A percentile compares a stretch with the other conserved stretches of the same genome.
Evolutionary conservation across 257 asterid genomes (phyloP).

Genomic region (Nicotiana tabacum): DNA sequence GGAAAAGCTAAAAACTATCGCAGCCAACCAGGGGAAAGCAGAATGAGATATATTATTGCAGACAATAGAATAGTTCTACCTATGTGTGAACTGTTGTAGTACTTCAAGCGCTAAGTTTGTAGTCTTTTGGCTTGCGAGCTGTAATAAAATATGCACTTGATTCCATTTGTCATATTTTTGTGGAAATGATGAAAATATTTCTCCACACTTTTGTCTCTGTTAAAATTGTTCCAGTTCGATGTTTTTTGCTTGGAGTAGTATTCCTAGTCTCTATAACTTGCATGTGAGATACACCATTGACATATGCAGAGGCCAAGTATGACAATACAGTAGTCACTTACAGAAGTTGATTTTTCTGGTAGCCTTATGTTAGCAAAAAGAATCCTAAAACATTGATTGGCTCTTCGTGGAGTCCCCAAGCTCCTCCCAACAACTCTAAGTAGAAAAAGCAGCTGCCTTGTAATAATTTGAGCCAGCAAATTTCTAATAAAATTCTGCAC

Average conservation of each 20-base stretch:
- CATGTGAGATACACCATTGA: neutral
- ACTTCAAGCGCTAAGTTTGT: neutral
- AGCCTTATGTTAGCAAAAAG: neutral
- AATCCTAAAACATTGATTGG: neutral
- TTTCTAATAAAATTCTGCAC: neutral
- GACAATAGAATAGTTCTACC: neutral
- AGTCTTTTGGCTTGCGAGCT: slow-evolving; percentile 3
- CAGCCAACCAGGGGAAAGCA: slow-evolving; percentile 30
- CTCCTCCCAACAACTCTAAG: neutral
- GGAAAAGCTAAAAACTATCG: slow-evolving; percentile 46
- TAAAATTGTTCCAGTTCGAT: neutral
- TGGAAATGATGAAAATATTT: neutral
- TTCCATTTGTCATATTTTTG: neutral
- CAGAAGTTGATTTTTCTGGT: neutral
- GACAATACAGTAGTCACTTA: neutral
- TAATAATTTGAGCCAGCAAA: neutral
- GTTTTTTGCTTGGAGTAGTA: neutral
- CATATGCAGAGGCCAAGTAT: neutral
- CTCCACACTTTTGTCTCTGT: neutral
- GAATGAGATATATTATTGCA: slow-evolving; percentile 13
- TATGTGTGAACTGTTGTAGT: neutral
- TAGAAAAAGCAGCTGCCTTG: neutral
- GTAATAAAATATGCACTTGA: neutral
- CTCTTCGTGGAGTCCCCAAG: neutral
- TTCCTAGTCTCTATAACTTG: neutral